These are phyloP conservation scores for Chaetomium globosum DNA, from an alignment of 2,329 filamentous ascomycete genomes.

Conservation along the genomic window DNA sequence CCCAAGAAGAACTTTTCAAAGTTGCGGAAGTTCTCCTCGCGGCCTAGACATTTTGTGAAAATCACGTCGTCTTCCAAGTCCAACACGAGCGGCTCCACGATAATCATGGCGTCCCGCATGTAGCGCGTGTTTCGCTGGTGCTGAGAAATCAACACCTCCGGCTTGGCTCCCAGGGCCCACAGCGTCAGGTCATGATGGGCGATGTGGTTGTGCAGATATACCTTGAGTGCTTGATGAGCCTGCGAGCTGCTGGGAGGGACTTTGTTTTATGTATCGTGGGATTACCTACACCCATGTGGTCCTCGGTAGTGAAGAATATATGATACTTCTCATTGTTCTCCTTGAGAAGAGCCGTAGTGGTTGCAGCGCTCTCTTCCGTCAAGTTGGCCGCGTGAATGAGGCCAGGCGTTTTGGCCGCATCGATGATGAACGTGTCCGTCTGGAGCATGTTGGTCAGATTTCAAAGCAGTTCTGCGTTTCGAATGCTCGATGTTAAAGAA, in stretches of 20 bases:
- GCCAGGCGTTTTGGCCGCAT: neutral
- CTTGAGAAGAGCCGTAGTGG: neutral
- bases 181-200: constrained; percentile 1
- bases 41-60: neutral
- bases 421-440: neutral
- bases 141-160: neutral
- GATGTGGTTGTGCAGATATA: constrained; percentile 1
- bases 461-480: neutral
- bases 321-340: constrained; percentile 5
- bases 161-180: neutral
- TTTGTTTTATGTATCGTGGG: neutral
- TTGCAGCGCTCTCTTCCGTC: constrained; percentile 1
- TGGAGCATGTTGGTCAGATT: neutral
- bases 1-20: constrained; percentile 1
- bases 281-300: constrained; percentile 2
- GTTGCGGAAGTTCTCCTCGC: constrained; percentile 4
- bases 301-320: constrained; percentile 1
- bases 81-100: neutral
- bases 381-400: neutral
- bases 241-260: neutral
- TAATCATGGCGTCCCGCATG: constrained; percentile 1
- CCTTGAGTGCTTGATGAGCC: neutral
- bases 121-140: neutral
- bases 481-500: neutral
- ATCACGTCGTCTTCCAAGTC: neutral